Conservation (phyloP, 192 early-diverging fungal species). For the Coemansia sp. region DNA sequence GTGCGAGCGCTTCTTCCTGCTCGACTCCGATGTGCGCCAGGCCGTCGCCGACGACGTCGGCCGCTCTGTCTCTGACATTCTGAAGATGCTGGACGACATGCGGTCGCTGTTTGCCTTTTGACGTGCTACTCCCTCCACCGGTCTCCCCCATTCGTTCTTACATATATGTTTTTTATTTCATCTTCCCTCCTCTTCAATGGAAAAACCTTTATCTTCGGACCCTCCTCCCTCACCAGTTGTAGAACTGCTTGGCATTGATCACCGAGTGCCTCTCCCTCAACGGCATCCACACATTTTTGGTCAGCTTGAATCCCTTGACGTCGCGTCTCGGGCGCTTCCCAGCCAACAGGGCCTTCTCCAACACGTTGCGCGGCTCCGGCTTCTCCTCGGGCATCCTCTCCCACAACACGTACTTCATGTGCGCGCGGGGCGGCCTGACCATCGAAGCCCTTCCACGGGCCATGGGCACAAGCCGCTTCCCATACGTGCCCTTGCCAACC, state of each 20-base stretch:
- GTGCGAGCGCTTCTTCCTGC: constrained; percentile 72
- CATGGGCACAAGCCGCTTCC: constrained; percentile 73
- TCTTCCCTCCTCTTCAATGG: not conserved
- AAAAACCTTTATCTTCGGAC: too few relatives aligned
- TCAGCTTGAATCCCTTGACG: constrained; percentile 66
- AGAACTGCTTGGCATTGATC: constrained; percentile 66
- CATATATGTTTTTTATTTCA: not conserved
- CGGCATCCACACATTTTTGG: constrained; percentile 69
- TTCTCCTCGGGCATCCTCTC: constrained; percentile 49
- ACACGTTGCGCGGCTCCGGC: constrained; percentile 21
- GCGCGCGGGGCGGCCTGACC: constrained; percentile 73
- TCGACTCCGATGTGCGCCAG: constrained; percentile 13
- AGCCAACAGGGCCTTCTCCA: constrained; percentile 33
- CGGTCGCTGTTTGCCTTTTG: constrained; percentile 59
- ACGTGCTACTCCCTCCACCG: too few relatives aligned
- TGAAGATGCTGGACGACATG: constrained; percentile 95
- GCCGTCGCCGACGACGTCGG: constrained; percentile 87
- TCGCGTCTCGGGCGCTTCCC: constrained; percentile 49
- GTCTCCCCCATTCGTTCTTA: too few relatives aligned
- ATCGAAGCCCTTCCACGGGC: constrained; percentile 78
- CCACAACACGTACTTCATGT: constrained; percentile 82
- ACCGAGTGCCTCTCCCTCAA: constrained; percentile 72
- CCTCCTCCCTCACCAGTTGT: constrained; percentile 67
- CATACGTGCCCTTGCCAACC: constrained; percentile 81
- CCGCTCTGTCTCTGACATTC: constrained; percentile 76